Base-by-base conservation (phyloP, 2,329 filamentous ascomycete species). In the Akanthomyces dipterigenus region DNA sequence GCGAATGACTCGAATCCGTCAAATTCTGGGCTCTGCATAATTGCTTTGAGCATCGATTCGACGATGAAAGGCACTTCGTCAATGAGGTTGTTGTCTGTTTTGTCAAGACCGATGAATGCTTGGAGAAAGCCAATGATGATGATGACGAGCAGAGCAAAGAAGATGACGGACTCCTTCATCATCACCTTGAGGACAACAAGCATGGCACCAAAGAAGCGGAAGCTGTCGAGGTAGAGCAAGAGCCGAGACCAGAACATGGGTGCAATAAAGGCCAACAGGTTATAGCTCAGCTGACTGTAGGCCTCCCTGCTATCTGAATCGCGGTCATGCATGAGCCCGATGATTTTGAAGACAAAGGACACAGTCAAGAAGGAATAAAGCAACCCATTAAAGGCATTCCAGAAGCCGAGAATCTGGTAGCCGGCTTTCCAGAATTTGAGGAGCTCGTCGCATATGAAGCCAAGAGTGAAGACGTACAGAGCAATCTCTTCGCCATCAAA, bases 141-240 rank as follows among this genome's bases (percentile, higher is more conserved):
- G 57, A 98, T 87, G 55, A 89, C 78, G 11, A 99, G 82, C 20
- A 99, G 81, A 1, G 93, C 91, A 70, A 99, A 99, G 80, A 99
- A 99, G 65, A 98, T 98, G 67, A 97, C 80, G 0, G 90, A 96
- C 74, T 93, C 89, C 70, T 91, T 91, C 89, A 93, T 93, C 90
- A 93, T 93, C 56, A 93, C 89, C 73, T 98, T 96, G 49, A 99
- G 80, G 2, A 99, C 93, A 2, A 99, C 93, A 1, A 99, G 84
- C 95, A 99, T 99, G 55, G 93, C 92, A 26, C 95, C 95, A 69
- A 99, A 99, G 80, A 99, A 99, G 60, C 90, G 87, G 81, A 96
- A 85, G 38, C 89, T 91, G 75, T 99, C 95, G 20, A 99, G 84
- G 71, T 97, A 99, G 7, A 99, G 84, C 64, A 99, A 77, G 63